Percentiles rank a stretch among this genome's conserved stretches.
phyloP scores from a whole-genome alignment of 1,284 basidiomycete genomes.

The Trametes sp. region DNA sequence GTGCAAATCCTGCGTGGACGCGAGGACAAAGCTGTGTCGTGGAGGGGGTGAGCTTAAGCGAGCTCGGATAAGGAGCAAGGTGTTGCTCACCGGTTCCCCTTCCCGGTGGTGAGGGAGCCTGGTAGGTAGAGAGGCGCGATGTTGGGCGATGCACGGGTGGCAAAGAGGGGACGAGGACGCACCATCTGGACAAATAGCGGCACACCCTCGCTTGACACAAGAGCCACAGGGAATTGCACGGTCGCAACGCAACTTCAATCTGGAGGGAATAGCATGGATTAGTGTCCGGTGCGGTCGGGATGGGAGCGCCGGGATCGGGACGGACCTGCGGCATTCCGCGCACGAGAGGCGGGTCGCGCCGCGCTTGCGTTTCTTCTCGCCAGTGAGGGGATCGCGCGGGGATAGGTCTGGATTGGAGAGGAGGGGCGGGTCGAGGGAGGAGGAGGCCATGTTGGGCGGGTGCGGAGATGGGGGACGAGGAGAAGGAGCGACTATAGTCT shows the following conservation, averaged over 20 bases:
- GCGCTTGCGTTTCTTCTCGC: conserved; percentile 73
- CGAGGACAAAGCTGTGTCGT: conserved; percentile 72
- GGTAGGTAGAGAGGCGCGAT: conserved; percentile 1
- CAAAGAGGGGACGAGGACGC: conserved; percentile 28
- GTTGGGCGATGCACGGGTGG: conserved; percentile 9
- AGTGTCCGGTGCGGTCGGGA: conserved; percentile 8
- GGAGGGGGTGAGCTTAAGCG: conserved; percentile 27
- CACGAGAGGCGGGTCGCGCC: conserved; percentile 79
- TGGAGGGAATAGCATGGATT: conserved; percentile 36
- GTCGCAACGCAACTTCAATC: conserved; percentile 80
- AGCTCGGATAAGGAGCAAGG: not conserved
- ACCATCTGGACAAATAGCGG: conserved; percentile 72
- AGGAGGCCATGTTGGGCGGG: conserved; percentile 28
- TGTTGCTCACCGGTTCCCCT: conserved; percentile 72
- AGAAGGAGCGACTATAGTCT: conserved; percentile 6
- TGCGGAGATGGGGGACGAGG: conserved; percentile 20
- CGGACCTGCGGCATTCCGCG: conserved; percentile 76
- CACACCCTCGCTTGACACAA: conserved; percentile 74
- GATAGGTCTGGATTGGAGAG: conserved; percentile 42
- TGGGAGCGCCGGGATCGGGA: conserved; percentile 14
- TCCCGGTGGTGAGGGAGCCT: conserved; percentile 80
- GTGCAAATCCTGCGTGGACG: conserved; percentile 82
- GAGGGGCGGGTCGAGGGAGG: conserved; percentile 38
- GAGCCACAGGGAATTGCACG: conserved; percentile 70
- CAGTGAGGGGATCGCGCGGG: conserved; percentile 41